Conservation (phyloP, 345 rosid species). For the Trapa incisa region DNA sequence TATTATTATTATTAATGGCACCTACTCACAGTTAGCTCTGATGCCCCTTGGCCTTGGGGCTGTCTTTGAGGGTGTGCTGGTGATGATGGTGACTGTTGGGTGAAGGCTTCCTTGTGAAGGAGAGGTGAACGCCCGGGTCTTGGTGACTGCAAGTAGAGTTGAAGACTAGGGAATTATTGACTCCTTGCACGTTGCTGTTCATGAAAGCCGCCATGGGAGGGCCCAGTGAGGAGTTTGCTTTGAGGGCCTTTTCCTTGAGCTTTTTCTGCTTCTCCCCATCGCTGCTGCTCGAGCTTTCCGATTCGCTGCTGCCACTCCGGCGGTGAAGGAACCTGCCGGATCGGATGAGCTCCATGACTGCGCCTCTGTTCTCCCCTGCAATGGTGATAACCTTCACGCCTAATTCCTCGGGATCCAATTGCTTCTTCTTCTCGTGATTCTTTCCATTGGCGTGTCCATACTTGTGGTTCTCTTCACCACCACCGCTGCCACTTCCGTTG, state of each 20-base stretch:
- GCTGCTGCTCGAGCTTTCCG: slow-evolving; percentile 28
- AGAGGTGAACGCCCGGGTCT: too few species aligned
- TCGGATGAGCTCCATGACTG: slow-evolving; percentile 54
- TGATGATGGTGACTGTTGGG: too few species aligned
- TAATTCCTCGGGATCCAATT: slow-evolving; percentile 21
- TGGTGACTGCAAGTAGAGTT: too few species aligned
- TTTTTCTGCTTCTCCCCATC: slow-evolving; percentile 26
- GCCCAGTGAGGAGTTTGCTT: slow-evolving; percentile 11
- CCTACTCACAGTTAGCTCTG: too few species aligned
- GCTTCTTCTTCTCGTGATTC: slow-evolving; percentile 20
- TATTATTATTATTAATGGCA: too few species aligned
- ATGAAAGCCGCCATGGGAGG: slow-evolving; percentile 39
- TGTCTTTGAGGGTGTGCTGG: too few species aligned
- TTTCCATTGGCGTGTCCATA: slow-evolving; percentile 5
- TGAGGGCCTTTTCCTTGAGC: slow-evolving; percentile 19
- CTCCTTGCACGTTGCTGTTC: slow-evolving; percentile 3
- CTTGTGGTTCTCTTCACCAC: slow-evolving; percentile 10
- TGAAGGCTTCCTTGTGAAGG: too few species aligned
- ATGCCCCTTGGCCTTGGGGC: too few species aligned
- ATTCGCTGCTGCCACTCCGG: slow-evolving; percentile 13
- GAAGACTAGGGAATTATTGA: too few species aligned
- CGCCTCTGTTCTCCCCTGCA: slow-evolving; percentile 91
- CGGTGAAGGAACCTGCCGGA: slow-evolving; percentile 14
- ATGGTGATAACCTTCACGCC: slow-evolving; percentile 56
- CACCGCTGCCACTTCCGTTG: slow-evolving; percentile 1